Base-by-base conservation (phyloP, 1,284 basidiomycete species). In the Tilletia walkeri region DNA sequence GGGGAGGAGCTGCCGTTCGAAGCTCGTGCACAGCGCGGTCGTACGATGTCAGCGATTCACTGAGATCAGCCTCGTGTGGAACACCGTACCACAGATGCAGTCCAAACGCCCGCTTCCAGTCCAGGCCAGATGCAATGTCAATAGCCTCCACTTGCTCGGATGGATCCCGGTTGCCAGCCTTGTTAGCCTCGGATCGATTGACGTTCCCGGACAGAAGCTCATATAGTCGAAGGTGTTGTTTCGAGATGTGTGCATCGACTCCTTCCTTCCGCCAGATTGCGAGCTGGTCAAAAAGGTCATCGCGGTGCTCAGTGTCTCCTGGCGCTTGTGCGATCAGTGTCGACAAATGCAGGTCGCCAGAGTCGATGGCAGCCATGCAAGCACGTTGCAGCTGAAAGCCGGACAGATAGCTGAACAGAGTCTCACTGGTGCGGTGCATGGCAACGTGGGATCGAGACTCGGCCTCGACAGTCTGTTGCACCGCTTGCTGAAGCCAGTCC, bases 31-130 rank as follows among this genome's bases (percentile, higher is more conserved):
- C 73, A 24, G 82, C 81, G 12, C 70, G 49, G 66, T 90, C 88
- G 84, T 93, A 99, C 1, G 87, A 86, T 14, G 87, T 84, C 72
- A 94, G 89, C 0, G 90, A 90, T 65, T 90, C 88, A 1, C 88
- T 86, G 69, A 94, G 88, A 2, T 90, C 86, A 1, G 90, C 87
- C 71, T 94, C 91, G 78, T 92, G 88, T 0, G 89, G 86, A 67
- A 90, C 87, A 0, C 89, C 90, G 84, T 91, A 97, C 96, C 96
- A 99, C 16, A 99, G 85, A 75, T 91, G 90, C 63, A 97, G 85
- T 1, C 94, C 96, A 78, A 99, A 92, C 0, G 91, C 90, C 16
- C 94, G 89, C 84, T 95, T 95, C 96, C 96, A 99, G 84, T 96
- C 95, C 67, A 98, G 85, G 0, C 89, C 91, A 68, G 89, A 86